phyloP scores from a whole-genome alignment of 257 asterid genomes.

The Solanum ahanhuiri region DNA sequence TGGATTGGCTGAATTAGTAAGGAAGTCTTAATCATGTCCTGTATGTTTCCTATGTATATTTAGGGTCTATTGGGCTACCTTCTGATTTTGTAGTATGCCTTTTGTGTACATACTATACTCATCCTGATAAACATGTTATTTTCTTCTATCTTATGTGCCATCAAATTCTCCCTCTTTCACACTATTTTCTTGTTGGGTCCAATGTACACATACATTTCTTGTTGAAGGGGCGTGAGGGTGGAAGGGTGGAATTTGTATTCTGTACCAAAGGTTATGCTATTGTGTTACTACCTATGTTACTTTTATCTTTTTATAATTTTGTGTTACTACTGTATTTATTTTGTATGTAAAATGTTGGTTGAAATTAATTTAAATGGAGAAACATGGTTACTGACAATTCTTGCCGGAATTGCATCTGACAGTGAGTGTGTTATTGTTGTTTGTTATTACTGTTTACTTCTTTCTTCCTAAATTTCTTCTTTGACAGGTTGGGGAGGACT shows the following conservation, averaged over 20 bases:
- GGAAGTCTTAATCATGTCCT: background rate
- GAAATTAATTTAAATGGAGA: background rate
- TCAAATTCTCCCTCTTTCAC: background rate
- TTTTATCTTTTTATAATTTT: background rate
- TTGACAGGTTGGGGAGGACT: slow-evolving; percentile 35
- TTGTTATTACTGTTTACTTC: background rate
- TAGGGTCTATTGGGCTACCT: background rate
- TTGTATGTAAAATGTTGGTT: background rate
- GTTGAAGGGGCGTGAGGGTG: background rate
- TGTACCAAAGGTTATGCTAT: background rate
- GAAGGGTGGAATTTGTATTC: background rate
- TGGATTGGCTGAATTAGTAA: background rate
- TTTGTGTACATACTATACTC: background rate
- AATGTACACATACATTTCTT: background rate
- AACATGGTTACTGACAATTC: background rate
- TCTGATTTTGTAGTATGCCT: background rate
- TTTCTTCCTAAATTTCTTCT: background rate
- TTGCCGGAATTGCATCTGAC: background rate
- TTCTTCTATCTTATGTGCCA: background rate
- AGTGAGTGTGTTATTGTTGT: background rate
- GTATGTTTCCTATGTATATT: background rate
- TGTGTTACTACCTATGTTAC: background rate
- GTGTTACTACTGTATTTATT: background rate
- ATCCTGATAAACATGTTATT: background rate
- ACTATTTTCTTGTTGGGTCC: background rate